phyloP scores from a whole-genome alignment of 2,329 filamentous ascomycete species.

The Rhynchosporium secalis region DNA sequence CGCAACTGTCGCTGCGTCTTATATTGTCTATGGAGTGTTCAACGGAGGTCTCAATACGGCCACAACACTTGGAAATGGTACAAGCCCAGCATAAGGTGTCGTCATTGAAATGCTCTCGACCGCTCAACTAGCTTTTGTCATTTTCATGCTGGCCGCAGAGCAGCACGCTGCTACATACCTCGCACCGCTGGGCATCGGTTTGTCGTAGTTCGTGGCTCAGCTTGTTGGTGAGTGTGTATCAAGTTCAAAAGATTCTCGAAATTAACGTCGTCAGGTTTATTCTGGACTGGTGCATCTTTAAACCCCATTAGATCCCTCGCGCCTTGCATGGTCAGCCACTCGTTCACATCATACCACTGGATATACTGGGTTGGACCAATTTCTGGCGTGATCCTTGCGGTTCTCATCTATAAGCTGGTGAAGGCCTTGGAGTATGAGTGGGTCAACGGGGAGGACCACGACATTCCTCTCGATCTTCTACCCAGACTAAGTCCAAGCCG shows the following conservation, averaged over 20 bases:
- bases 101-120: conserved; percentile 53
- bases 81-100: conserved; percentile 47
- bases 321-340: conserved; percentile 46
- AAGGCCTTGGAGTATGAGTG: conserved; percentile 54
- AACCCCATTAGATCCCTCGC: conserved; percentile 51
- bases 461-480: conserved; percentile 11
- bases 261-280: conserved; percentile 41
- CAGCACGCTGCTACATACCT: conserved; percentile 51
- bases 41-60: conserved; percentile 46
- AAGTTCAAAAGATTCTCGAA: background rate
- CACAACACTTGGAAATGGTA: conserved; percentile 45
- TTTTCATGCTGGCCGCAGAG: conserved; percentile 54
- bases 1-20: conserved; percentile 43
- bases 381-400: conserved; percentile 51
- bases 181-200: conserved; percentile 50
- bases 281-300: conserved; percentile 50
- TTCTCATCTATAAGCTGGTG: conserved; percentile 51
- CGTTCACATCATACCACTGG: conserved; percentile 49
- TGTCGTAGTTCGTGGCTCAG: conserved; percentile 49
- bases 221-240: conserved; percentile 40
- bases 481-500: conserved; percentile 10
- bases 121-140: conserved; percentile 49
- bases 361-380: conserved; percentile 54
- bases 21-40: conserved; percentile 46
- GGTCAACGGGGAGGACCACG: conserved; percentile 46